These are phyloP conservation scores for Carpinus viminea DNA, from an alignment of 306 rosid species.

Conservation along the genomic window DNA sequence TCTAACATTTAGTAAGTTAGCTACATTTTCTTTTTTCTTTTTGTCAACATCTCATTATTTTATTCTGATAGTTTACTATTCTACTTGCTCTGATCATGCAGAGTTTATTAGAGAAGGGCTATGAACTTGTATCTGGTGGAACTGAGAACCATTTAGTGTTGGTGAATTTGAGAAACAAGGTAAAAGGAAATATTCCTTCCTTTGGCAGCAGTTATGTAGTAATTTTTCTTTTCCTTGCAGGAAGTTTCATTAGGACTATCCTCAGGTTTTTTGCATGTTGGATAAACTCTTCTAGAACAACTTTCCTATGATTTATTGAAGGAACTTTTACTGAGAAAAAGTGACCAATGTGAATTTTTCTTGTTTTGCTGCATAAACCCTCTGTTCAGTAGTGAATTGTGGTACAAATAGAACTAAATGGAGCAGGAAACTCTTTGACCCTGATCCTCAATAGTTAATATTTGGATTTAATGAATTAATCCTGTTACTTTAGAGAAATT, in stretches of 20 bases:
- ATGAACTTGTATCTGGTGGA: slow-evolving; percentile 94
- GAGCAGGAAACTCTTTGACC: background rate
- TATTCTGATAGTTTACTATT: slow-evolving; percentile 27
- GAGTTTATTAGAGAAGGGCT: slow-evolving; percentile 84
- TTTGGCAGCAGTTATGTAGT: slow-evolving; percentile 18
- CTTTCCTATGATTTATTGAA: slow-evolving; percentile 14
- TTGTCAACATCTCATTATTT: background rate
- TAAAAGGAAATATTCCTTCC: slow-evolving; percentile 34
- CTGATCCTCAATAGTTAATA: background rate
- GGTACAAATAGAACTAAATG: slow-evolving; percentile 2
- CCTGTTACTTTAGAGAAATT: background rate
- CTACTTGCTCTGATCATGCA: slow-evolving; percentile 46
- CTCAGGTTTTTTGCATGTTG: slow-evolving; percentile 18
- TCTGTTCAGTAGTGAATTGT: slow-evolving; percentile 13
- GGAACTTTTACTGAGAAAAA: slow-evolving; percentile 16
- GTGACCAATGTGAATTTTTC: slow-evolving; percentile 7
- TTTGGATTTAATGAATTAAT: slow-evolving; percentile 4
- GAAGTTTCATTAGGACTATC: background rate
- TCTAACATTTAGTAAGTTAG: background rate
- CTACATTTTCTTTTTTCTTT: background rate
- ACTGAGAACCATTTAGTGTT: slow-evolving; percentile 90
- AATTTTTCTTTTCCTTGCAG: slow-evolving; percentile 5
- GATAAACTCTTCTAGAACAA: slow-evolving; percentile 17
- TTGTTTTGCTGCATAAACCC: background rate
- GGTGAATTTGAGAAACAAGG: slow-evolving; percentile 87